A percentile compares a stretch with the other conserved stretches of the same genome.
These are phyloP conservation scores for Mycena sanguinolenta DNA, from an alignment of 768 basidiomycete genomes.

Conservation along the genomic window DNA sequence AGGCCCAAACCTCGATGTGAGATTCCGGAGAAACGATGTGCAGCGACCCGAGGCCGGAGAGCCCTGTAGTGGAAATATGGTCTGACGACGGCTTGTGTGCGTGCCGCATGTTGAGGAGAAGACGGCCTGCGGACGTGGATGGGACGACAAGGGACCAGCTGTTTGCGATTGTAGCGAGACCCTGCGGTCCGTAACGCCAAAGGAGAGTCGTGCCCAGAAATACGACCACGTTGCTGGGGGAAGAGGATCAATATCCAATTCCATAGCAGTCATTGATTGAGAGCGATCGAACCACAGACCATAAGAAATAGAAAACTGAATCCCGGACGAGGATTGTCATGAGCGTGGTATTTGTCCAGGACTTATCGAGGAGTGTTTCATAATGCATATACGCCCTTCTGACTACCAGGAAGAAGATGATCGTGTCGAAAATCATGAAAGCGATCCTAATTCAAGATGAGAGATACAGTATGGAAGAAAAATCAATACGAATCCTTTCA, in stretches of 20 bases:
- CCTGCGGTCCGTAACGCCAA: conserved; percentile 31
- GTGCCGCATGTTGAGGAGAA: conserved; percentile 33
- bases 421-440: conserved; percentile 35
- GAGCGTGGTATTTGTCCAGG: conserved; percentile 24
- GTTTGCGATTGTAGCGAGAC: conserved; percentile 33
- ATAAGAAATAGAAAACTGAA: conserved; percentile 33
- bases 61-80: conserved; percentile 21
- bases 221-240: conserved; percentile 23
- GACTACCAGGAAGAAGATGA: conserved; percentile 29
- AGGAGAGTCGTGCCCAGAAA: conserved; percentile 34
- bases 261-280: too few relatives aligned
- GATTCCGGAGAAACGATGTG: conserved; percentile 25
- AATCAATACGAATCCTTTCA: neutral
- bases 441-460: conserved; percentile 21
- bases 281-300: conserved; percentile 4
- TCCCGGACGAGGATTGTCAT: conserved; percentile 33
- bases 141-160: conserved; percentile 37
- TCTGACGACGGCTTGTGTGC: conserved; percentile 23
- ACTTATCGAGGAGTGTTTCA: conserved; percentile 29
- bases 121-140: conserved; percentile 31
- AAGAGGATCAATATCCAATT: neutral
- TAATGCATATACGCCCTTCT: conserved; percentile 35
- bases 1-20: neutral
- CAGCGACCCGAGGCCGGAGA: conserved; percentile 30
- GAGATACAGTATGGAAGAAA: neutral